These are phyloP conservation scores for Cladosporium phlei DNA, from an alignment of 2,329 filamentous ascomycete species.

Conservation along the genomic window DNA sequence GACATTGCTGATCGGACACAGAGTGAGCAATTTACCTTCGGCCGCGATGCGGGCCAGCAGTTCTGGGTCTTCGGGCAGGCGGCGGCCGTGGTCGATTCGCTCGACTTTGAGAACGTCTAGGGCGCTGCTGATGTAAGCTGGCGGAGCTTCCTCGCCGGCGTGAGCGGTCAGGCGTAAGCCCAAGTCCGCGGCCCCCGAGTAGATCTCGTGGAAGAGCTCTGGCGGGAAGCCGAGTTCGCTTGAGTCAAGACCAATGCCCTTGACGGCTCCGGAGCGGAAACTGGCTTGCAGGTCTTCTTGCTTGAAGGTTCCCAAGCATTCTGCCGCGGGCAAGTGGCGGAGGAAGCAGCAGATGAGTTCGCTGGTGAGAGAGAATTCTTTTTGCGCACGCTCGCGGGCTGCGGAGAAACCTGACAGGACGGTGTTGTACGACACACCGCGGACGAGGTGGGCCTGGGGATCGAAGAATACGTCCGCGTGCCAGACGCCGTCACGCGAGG, in stretches of 20 bases:
- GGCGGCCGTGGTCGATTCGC: conserved; percentile 72
- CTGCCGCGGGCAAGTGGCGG: conserved; percentile 60
- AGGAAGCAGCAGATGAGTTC: conserved; percentile 69
- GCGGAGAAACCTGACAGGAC: conserved; percentile 60
- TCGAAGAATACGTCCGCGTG: conserved; percentile 80
- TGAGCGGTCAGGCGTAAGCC: conserved; percentile 65
- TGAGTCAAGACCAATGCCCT: conserved; percentile 65
- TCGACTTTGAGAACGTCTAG: conserved; percentile 57
- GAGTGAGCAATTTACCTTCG: conserved; percentile 58
- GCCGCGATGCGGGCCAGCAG: conserved; percentile 56
- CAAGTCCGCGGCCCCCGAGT: conserved; percentile 47
- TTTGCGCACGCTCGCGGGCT: conserved; percentile 57
- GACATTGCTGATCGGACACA: conserved; percentile 72
- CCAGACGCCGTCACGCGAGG: conserved; percentile 59
- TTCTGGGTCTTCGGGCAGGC: conserved; percentile 55
- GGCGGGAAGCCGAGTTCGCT: conserved; percentile 46
- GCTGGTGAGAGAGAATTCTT: conserved; percentile 60
- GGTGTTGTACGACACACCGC: conserved; percentile 59
- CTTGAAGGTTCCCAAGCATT: conserved; percentile 48
- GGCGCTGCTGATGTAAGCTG: conserved; percentile 60
- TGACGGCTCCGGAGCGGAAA: conserved; percentile 49
- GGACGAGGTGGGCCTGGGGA: conserved; percentile 65
- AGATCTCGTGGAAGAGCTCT: conserved; percentile 58
- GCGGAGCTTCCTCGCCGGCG: conserved; percentile 69
- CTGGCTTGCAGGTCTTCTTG: conserved; percentile 40